phyloP scores from a whole-genome alignment of 139 green algal genomes.

The Chlorella vulgaris region DNA sequence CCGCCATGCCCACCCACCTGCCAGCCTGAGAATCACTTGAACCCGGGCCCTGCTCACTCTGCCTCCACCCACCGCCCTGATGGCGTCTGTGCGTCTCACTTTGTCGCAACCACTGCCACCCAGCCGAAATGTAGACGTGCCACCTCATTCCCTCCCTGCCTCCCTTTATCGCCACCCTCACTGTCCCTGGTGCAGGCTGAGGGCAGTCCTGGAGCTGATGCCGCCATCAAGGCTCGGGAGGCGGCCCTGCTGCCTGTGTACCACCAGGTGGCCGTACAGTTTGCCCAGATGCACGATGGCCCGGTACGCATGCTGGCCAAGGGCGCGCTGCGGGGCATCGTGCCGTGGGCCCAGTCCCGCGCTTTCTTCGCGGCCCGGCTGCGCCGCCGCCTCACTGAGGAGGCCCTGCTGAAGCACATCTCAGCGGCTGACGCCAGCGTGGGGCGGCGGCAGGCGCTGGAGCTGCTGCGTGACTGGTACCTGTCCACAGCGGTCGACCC shows the following conservation, averaged over 20 bases:
- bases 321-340: conserved; percentile 84
- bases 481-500: conserved; percentile 21
- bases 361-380: conserved; percentile 87
- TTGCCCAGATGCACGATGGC: conserved; percentile 98
- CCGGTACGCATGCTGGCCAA: conserved; percentile 92
- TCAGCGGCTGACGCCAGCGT: conserved; percentile 47
- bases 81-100: no score
- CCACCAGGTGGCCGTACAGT: conserved; percentile 82
- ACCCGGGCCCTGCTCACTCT: no score
- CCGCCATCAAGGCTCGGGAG: conserved; percentile 69
- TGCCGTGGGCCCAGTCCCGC: conserved; percentile 86
- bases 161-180: no score
- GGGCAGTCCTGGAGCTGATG: conserved; percentile 29
- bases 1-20: no score
- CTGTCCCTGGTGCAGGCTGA: no score
- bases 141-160: no score
- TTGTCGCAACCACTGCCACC: no score
- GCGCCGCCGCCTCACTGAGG: conserved; percentile 73
- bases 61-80: no score
- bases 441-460: conserved; percentile 15
- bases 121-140: no score
- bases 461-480: conserved; percentile 50
- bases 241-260: conserved; percentile 86
- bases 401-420: conserved; percentile 66
- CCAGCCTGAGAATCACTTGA: no score